Percentiles rank a stretch among this genome's conserved stretches.
phyloP scores from a whole-genome alignment of 1,284 basidiomycete species.

The Vanrija pseudolonga region DNA sequence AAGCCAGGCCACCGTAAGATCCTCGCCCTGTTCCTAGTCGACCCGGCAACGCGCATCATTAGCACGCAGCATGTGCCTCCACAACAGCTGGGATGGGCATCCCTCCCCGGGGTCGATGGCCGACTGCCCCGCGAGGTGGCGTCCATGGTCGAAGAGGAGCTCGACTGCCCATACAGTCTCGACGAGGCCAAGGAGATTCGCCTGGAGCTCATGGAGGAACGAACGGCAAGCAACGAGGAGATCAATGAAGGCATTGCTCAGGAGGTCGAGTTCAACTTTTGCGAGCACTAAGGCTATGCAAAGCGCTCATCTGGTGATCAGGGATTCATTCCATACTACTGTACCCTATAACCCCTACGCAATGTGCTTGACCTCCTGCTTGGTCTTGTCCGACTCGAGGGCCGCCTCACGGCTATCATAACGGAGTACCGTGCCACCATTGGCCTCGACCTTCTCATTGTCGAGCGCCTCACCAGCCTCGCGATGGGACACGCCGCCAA shows the following conservation, averaged over 20 bases:
- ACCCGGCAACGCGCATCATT: not conserved
- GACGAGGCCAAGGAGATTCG: conserved; percentile 13
- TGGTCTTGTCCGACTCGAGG: no score
- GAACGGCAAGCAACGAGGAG: not conserved
- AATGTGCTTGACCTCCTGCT: no score
- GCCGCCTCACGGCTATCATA: no score
- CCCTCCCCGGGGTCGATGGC: not conserved
- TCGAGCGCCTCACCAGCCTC: not conserved
- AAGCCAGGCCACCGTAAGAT: not conserved
- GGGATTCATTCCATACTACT: no score
- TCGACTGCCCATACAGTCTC: conserved; percentile 8
- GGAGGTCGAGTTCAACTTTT: conserved; percentile 3
- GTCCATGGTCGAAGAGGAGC: conserved; percentile 4
- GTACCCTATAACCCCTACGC: no score
- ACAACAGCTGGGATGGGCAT: not conserved
- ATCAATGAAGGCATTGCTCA: not conserved
- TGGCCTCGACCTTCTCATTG: no score
- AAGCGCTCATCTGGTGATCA: no score
- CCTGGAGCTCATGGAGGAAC: conserved; percentile 16
- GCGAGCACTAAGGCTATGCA: conserved; percentile 11
- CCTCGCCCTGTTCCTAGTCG: not conserved
- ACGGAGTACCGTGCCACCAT: no score
- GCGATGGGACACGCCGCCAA: not conserved
- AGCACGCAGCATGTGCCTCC: not conserved
- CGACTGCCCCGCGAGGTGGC: conserved; percentile 10